Conservation (phyloP, 1,139 yeast species). For the Blastobotrys persicus region DNA sequence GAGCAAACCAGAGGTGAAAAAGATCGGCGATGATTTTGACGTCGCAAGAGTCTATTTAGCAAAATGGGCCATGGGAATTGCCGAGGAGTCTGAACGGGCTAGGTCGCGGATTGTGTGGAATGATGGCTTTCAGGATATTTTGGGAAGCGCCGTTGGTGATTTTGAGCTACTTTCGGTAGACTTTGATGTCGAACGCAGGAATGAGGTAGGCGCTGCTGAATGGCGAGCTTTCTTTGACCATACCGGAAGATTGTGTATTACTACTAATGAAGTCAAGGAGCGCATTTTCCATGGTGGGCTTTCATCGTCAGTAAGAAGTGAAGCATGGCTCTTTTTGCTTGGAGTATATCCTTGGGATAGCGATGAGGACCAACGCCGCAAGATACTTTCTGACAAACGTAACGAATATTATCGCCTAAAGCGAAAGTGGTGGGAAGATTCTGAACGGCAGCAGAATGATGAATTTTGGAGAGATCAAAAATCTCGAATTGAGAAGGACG, state of each 20-base stretch:
- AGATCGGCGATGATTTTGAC: conserved; percentile 86
- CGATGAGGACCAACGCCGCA: conserved; percentile 62
- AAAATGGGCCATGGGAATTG: conserved; percentile 95
- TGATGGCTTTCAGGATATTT: conserved; percentile 44
- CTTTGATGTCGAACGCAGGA: conserved; percentile 62
- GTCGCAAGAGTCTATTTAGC: conserved; percentile 89
- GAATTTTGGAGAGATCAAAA: conserved; percentile 87
- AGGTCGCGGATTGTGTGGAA: conserved; percentile 49
- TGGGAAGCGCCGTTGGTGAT: conserved; percentile 63
- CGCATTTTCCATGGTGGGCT: conserved; percentile 90
- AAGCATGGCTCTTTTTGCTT: conserved; percentile 84
- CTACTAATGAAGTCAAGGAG: conserved; percentile 73
- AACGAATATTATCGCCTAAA: conserved; percentile 66
- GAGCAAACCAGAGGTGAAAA: conserved; percentile 73
- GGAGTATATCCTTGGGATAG: conserved; percentile 91
- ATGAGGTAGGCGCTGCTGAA: conserved; percentile 64
- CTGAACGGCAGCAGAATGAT: conserved; percentile 54
- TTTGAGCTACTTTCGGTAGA: conserved; percentile 62
- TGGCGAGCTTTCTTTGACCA: conserved; percentile 85
- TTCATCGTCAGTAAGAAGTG: conserved; percentile 55
- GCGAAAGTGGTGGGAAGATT: conserved; percentile 64
- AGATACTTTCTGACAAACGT: conserved; percentile 54
- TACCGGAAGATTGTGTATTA: conserved; percentile 67
- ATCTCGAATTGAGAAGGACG: conserved; percentile 87
- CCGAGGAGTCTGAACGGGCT: conserved; percentile 83